phyloP scores from a whole-genome alignment of 2,329 filamentous ascomycete genomes.

The Pyrenophora seminiperda region DNA sequence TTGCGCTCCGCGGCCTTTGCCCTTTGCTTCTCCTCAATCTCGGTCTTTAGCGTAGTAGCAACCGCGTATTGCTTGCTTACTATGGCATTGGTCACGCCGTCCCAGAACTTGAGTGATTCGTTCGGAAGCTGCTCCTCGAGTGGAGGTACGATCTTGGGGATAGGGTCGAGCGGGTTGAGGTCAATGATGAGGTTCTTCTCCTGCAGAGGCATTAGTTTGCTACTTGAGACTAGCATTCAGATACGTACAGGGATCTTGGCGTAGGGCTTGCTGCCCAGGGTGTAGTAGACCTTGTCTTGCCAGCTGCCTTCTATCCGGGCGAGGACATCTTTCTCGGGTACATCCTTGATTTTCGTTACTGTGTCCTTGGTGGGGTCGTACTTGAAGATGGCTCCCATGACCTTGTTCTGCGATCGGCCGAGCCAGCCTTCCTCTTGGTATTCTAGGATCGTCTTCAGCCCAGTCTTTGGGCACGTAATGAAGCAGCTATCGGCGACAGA shows the following conservation, averaged over 20 bases:
- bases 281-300: conserved; percentile 73
- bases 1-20: conserved; percentile 82
- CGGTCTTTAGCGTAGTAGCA: conserved; percentile 85
- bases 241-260: conserved; percentile 61
- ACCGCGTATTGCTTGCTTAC: conserved; percentile 78
- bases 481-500: conserved; percentile 89
- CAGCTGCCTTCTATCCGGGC: conserved; percentile 83
- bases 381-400: conserved; percentile 87
- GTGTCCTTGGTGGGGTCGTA: conserved; percentile 88
- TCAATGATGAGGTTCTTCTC: conserved; percentile 79
- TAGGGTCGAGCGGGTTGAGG: conserved; percentile 78
- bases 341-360: conserved; percentile 79
- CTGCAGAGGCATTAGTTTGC: conserved; percentile 25
- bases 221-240: neutral
- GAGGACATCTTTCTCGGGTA: conserved; percentile 82
- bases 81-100: conserved; percentile 85
- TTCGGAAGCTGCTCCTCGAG: conserved; percentile 79
- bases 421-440: conserved; percentile 97
- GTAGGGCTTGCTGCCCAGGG: conserved; percentile 54
- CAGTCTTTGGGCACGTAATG: conserved; percentile 86
- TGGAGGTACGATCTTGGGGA: conserved; percentile 79
- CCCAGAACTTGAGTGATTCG: conserved; percentile 89
- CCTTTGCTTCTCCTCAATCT: conserved; percentile 88
- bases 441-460: conserved; percentile 87
- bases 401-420: conserved; percentile 85